Percentiles rank a stretch among this genome's conserved stretches.
These are phyloP conservation scores for Eucalyptus pumila DNA, from an alignment of 345 rosid genomes.

Conservation along the genomic window DNA sequence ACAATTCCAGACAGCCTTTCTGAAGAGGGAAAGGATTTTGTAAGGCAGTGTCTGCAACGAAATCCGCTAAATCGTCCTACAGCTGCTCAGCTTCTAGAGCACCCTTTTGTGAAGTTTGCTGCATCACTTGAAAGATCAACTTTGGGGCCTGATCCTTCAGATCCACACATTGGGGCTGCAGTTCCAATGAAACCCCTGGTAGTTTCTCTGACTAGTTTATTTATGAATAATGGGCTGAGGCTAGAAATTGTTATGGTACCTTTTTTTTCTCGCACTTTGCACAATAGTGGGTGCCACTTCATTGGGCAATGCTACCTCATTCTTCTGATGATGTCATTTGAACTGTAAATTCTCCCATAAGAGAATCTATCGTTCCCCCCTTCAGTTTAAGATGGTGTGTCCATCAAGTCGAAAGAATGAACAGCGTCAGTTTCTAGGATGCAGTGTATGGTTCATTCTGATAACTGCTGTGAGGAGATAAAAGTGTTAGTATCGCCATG, in stretches of 20 bases:
- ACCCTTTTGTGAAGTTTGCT: conserved; percentile 46
- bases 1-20: conserved; percentile 57
- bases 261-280: background rate
- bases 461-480: background rate
- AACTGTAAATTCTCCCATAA: background rate
- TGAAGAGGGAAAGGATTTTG: conserved; percentile 57
- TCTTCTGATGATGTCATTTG: background rate
- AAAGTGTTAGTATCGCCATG: background rate
- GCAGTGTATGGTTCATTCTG: background rate
- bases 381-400: background rate
- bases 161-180: conserved; percentile 7
- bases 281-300: background rate
- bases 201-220: background rate
- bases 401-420: background rate
- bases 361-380: background rate
- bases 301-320: background rate
- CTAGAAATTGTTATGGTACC: background rate
- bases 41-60: conserved; percentile 50
- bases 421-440: background rate
- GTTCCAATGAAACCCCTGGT: conserved; percentile 30
- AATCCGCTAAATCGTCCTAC: conserved; percentile 48
- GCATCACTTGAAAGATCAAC: conserved; percentile 44
- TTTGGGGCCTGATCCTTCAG: conserved; percentile 18
- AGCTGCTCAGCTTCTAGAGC: conserved; percentile 45
- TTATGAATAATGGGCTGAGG: background rate